Conservation (phyloP, 2,329 filamentous ascomycete species). For the Trichoderma koningii region DNA sequence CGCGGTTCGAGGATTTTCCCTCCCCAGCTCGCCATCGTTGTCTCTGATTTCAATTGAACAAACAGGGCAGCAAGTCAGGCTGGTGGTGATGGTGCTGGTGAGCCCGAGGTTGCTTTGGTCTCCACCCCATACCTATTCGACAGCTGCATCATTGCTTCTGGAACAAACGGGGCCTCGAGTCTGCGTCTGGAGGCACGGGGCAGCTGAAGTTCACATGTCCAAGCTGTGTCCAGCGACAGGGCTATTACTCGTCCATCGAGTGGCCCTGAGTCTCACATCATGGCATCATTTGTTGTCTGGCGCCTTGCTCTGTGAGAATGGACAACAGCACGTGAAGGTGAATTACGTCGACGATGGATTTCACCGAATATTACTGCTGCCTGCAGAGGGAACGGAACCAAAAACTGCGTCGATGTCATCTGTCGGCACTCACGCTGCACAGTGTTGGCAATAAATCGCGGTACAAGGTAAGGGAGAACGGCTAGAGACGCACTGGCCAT, state of each 20-base stretch:
- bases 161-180: constrained; percentile 1
- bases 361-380: too few relatives aligned
- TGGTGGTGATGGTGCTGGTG: neutral
- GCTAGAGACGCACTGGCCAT: constrained; percentile 5
- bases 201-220: too few relatives aligned
- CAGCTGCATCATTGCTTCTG: constrained; percentile 14
- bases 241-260: constrained; percentile 15
- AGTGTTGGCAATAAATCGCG: too few relatives aligned
- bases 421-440: too few relatives aligned
- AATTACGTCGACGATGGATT: neutral
- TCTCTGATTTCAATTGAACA: neutral
- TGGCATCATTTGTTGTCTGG: neutral
- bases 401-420: too few relatives aligned
- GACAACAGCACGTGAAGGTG: neutral
- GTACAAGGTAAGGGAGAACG: neutral
- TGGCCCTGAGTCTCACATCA: constrained; percentile 9
- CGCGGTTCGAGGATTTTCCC: neutral
- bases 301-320: neutral
- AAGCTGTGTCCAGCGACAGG: neutral
- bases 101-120: neutral
- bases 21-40: neutral
- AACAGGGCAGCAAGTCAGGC: neutral
- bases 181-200: neutral
- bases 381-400: too few relatives aligned
- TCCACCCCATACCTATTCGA: neutral